Evolutionary conservation across 1,284 basidiomycete species (phyloP), one percentile per base, ranked within the genome.

Genomic region (Leccinum griseonigrum): DNA sequence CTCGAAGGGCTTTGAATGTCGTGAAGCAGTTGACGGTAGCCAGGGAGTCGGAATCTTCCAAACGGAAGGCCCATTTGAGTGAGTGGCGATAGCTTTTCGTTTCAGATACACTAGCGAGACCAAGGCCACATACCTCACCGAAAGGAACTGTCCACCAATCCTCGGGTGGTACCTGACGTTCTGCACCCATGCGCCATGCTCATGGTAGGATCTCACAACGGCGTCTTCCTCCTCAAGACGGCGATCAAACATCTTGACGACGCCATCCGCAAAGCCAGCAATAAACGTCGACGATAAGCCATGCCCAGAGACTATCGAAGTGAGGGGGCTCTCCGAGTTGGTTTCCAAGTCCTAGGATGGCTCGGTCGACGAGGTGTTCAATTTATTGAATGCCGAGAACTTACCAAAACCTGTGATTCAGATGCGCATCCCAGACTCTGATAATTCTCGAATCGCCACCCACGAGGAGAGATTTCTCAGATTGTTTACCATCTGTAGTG

Each of bases 351-450:
- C 92, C 90, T 94, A 69, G 8, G 10, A 40, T 68, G 22, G 31
- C 8, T 57, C 16, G 13, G 53, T 60, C 52, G 57, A 32, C 29
- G 48, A 26, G 29, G 55, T 22, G 54, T 28, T 11, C 16, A 10
- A 11, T 22, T 11, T 18, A 43, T 66, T 16, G 28, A 48, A 57
- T 9, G 34, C 14, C 28, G 4, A 10, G 2, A 31, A 29, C 88
- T 69, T 67, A 95, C 94, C 76, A 92, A 77, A 38, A 92, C 79
- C 69, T 92, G 89, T 26, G 86, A 86, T 76, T 99, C 97, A 13
- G 93, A 67, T 94, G 90, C 11, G 95, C 96, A 74, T 99, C 97
- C 97, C 97, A 99, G 1, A 96, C 83, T 57, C 95, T 85, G 62
- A 99, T 90, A 38, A 91, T 88, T 60, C 89, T 86, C 56, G 94